Evolutionary conservation across 2,329 filamentous ascomycete species (phyloP), one percentile per base, ranked within the genome.

Genomic region (Ceratocystis destructans): DNA sequence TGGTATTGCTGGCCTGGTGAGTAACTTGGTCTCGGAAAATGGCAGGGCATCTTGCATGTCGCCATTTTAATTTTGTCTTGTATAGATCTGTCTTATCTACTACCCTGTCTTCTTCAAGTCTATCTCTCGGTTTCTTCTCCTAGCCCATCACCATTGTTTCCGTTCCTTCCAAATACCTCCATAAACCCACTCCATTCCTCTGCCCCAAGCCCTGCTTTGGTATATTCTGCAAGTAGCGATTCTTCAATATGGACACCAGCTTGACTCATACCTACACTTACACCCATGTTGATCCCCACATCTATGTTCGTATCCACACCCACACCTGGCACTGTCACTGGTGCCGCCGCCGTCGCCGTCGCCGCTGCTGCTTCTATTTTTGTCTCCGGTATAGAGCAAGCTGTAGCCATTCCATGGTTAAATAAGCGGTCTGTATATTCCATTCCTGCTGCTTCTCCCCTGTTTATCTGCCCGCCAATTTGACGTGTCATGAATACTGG

Each of bases 401-500:
- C 75, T 92, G 46, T 87, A 83, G 37, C 10, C 37, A 8, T 41
- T 15, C 37, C 17, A 87, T 87, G 46, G 90, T 79, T 1, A 87
- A 83, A 57, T 5, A 31, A 1, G 22, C 28, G 22, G 0, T 84
- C 86, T 67, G 89, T 83, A 12, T 91, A 33, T 15, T 12, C 22
- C 7, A 17, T 31, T 28, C 31, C 28, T 17, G 53, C 22, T n/a
- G 28, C 50, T 1, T 15, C 55, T 7, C 12, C 55, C 7, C 55
- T 59, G 12, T 1, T 12, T 31, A 20, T 8, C 28, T 59, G 55
- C 5, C 55, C 28, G n/a, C 31, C 28, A 37, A 20, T 48, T 22
- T 48, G 46, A 1, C 46, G 17, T 15, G 50, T 15, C 50, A 55
- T 55, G 28, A 22, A 53, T 57, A 10, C 25, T n/a, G 53, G 22